phyloP scores from a whole-genome alignment of 2,329 filamentous ascomycete genomes.

The Fusarium bactridioides region DNA sequence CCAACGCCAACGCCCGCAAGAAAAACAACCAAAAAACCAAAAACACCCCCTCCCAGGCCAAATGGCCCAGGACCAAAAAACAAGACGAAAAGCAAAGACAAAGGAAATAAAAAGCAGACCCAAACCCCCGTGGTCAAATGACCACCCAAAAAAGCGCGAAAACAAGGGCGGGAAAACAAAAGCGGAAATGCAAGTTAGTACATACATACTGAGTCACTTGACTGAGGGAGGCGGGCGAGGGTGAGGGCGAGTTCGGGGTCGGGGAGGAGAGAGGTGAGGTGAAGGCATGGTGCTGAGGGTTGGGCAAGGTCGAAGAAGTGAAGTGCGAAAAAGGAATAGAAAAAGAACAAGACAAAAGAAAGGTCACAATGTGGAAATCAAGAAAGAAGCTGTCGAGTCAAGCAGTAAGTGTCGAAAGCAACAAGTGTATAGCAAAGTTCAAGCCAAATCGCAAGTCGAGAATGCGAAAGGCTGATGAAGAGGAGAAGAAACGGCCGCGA shows the following conservation, averaged over 20 bases:
- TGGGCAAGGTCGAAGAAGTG: not conserved
- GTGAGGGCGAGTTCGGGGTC: not conserved
- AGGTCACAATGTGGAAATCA: not conserved
- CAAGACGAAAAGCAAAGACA: not conserved
- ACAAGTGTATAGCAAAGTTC: conserved; percentile 9
- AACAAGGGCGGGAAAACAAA: not conserved
- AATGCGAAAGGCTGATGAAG: not conserved
- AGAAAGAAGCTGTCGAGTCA: not conserved
- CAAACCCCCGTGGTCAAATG: not conserved
- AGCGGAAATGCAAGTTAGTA: not conserved
- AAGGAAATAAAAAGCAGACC: not conserved
- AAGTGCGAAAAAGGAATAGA: not conserved
- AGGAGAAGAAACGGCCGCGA: not conserved
- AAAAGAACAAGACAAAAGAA: not conserved
- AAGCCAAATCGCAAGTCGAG: conserved; percentile 2
- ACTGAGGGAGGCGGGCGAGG: not conserved
- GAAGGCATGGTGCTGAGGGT: not conserved
- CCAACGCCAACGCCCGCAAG: not conserved
- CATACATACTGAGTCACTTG: conserved; percentile 7
- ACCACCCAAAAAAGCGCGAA: not conserved
- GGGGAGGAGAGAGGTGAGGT: not conserved
- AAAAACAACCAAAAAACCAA: not conserved
- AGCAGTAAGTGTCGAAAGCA: conserved; percentile 12
- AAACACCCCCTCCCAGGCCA: not conserved
- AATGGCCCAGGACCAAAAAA: not conserved